Evolutionary conservation across 2,329 filamentous ascomycete species (phyloP).

Genomic region (Diaporthe sp.): DNA sequence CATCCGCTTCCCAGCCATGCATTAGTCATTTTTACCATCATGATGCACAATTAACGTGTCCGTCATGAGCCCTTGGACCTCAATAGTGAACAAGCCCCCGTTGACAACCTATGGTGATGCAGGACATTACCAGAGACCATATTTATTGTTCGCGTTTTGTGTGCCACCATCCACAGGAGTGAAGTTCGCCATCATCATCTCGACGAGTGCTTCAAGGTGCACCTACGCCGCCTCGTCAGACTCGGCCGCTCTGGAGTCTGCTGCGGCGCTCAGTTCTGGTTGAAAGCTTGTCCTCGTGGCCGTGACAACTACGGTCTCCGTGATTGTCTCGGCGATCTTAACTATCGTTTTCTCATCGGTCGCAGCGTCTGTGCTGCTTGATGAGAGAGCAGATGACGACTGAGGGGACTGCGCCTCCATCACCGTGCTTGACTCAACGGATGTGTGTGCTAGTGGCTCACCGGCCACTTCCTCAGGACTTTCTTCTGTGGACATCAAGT

Average conservation of each 20-base stretch:
- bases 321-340: constrained; percentile 45
- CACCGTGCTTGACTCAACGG: background rate
- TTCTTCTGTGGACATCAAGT: background rate
- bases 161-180: too few species aligned
- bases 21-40: background rate
- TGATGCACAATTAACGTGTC: background rate
- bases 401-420: background rate
- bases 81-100: background rate
- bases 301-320: constrained; percentile 47
- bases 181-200: background rate
- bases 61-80: background rate
- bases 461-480: background rate
- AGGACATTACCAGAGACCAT: background rate
- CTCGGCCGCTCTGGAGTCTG: background rate
- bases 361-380: background rate
- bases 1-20: background rate
- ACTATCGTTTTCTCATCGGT: background rate
- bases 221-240: background rate
- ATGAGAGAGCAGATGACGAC: background rate
- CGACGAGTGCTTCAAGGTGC: background rate
- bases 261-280: background rate
- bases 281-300: constrained; percentile 34
- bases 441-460: background rate
- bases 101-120: background rate
- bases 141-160: background rate